These are phyloP conservation scores for Phytophthora sp. DNA, from an alignment of 352 stramenopile species.

Conservation along the genomic window DNA sequence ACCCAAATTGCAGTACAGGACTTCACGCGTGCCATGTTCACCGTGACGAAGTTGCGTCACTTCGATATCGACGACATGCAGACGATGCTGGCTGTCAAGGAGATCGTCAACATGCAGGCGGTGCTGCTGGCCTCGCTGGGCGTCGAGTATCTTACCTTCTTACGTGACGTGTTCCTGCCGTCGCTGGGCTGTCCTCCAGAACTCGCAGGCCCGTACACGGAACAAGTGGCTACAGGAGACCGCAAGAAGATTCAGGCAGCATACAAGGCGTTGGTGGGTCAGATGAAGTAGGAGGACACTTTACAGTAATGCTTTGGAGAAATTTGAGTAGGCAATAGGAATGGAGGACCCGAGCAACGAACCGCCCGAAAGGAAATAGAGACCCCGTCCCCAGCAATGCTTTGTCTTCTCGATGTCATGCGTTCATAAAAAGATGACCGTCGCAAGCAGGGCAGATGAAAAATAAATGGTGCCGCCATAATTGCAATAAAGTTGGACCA, in stretches of 20 bases:
- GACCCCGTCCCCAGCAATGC: constrained; percentile 19
- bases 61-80: constrained; percentile 82
- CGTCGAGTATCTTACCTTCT: constrained; percentile 65
- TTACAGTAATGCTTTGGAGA: constrained; percentile 29
- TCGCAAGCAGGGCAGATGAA: no score
- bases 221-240: constrained; percentile 65
- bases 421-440: no score
- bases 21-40: constrained; percentile 80
- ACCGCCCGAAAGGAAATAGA: constrained; percentile 25
- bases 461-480: no score
- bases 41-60: constrained; percentile 63
- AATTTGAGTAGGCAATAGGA: constrained; percentile 18
- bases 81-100: constrained; percentile 67
- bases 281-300: constrained; percentile 43
- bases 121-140: constrained; percentile 62
- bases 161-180: constrained; percentile 68
- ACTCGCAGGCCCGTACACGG: constrained; percentile 60
- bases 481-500: no score
- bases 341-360: constrained; percentile 14
- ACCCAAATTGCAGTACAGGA: constrained; percentile 69
- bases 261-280: constrained; percentile 72
- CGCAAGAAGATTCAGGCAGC: constrained; percentile 65
- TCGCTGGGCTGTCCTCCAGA: constrained; percentile 64
- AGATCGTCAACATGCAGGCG: constrained; percentile 77
- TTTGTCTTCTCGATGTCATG: no score